phyloP scores from a whole-genome alignment of 2,329 filamentous ascomycete genomes.

The Hypoxylon sp. region DNA sequence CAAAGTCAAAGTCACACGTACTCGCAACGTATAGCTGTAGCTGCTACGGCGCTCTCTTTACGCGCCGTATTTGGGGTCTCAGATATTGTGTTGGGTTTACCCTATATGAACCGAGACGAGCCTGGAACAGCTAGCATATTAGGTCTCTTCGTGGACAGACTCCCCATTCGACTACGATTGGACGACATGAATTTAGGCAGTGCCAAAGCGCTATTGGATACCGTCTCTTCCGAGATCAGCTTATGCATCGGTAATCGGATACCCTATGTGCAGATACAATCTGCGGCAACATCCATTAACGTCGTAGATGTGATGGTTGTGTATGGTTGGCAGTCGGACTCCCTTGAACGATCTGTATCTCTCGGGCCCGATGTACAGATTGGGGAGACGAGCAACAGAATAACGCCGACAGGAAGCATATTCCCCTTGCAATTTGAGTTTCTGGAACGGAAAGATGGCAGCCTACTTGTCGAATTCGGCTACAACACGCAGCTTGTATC shows the following conservation, averaged over 20 bases:
- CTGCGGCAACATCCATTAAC: not conserved
- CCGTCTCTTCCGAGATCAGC: not conserved
- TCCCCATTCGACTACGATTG: not conserved
- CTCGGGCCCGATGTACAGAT: constrained; percentile 1
- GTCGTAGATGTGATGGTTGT: constrained; percentile 22
- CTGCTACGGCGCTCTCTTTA: not conserved
- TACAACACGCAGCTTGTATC: not conserved
- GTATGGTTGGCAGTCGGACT: constrained; percentile 30
- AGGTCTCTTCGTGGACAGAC: constrained; percentile 32
- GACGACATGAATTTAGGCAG: not conserved
- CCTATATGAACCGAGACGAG: constrained; percentile 32
- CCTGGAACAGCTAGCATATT: constrained; percentile 27
- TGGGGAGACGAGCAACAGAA: constrained; percentile 4
- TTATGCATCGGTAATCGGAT: not conserved
- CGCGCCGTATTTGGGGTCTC: not conserved
- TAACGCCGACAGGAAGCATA: constrained; percentile 8
- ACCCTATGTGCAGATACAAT: not conserved
- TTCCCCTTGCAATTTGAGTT: constrained; percentile 20
- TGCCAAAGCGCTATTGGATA: not conserved
- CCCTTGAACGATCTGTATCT: constrained; percentile 18
- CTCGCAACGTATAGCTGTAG: not conserved
- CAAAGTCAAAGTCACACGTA: not conserved
- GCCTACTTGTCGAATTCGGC: constrained; percentile 14
- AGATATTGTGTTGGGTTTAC: constrained; percentile 20
- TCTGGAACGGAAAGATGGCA: constrained; percentile 15